A percentile compares a stretch with the other conserved stretches of the same genome.
phyloP scores from a whole-genome alignment of 2,329 filamentous ascomycete genomes.

The Ophiosphaerella korrae region DNA sequence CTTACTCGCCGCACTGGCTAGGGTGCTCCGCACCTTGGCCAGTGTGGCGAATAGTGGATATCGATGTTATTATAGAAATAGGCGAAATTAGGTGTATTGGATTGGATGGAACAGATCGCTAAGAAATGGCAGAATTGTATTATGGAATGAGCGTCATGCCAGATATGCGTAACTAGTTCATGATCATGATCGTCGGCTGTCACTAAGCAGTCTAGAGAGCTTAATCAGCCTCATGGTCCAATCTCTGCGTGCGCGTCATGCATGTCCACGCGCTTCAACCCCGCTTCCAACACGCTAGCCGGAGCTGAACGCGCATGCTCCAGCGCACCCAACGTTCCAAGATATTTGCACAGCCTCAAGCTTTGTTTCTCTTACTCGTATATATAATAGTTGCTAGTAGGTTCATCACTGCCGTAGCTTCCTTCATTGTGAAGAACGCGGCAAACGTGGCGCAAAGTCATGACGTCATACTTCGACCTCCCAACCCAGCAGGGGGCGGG shows the following conservation, averaged over 20 bases:
- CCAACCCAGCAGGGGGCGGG: slow-evolving; percentile 24
- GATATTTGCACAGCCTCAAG: slow-evolving; percentile 17
- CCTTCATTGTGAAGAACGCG: background rate
- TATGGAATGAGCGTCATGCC: too few relatives aligned
- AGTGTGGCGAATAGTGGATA: too few relatives aligned
- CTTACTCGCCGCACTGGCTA: too few relatives aligned
- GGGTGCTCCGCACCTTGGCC: too few relatives aligned
- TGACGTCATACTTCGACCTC: slow-evolving; percentile 46
- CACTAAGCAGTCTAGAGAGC: slow-evolving; percentile 1
- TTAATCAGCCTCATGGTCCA: slow-evolving; percentile 6
- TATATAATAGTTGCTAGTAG: slow-evolving; percentile 13
- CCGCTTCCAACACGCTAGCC: slow-evolving; percentile 4
- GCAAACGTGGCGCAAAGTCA: slow-evolving; percentile 12
- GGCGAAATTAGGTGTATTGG: too few relatives aligned
- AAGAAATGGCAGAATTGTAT: too few relatives aligned
- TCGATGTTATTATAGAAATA: too few relatives aligned
- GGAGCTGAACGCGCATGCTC: slow-evolving; percentile 3
- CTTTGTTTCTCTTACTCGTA: slow-evolving; percentile 5
- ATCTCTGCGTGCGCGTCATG: background rate
- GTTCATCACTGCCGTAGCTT: background rate
- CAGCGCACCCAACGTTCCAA: slow-evolving; percentile 10
- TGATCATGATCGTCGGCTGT: slow-evolving; percentile 1
- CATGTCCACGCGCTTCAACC: slow-evolving; percentile 1
- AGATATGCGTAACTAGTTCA: background rate
- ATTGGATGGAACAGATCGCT: too few relatives aligned